Base-by-base conservation (phyloP, 1,284 basidiomycete genomes). In the Puccinia coronata region DNA sequence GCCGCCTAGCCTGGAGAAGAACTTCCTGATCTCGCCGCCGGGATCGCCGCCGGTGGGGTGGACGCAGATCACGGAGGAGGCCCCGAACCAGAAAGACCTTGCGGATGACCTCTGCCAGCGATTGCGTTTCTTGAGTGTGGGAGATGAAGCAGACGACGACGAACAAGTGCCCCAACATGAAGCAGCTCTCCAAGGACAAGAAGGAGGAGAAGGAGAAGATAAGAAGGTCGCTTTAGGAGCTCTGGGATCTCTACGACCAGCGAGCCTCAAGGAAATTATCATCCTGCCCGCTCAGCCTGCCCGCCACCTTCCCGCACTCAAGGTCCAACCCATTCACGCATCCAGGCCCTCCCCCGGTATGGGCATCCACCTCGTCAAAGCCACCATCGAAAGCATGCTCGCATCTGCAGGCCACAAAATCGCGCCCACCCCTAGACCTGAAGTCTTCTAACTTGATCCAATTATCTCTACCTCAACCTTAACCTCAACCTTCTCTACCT, bases 41-140 rank as follows among this genome's bases (percentile, higher is more conserved):
- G 97, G 96, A n/a, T 96, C 94, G 0, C 96, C 97, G 0, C 96
- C 96, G 0, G 92, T 97, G 1, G 96, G 96, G 0, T 99, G 96
- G 96, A 95, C 97, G 85, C 94, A 91, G 41, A 90, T 95, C 82
- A 88, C 88, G 61, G 97, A 99, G 87, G 95, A 96, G 28, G 94
- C 94, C 8, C 96, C 97, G 0, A 99, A 99, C 85, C 86, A 88
- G 8, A 88, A 90, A 5, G 92, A 96, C 5, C 90, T 98, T 47
- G 96, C 96, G 0, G 91, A 93, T 34, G 96, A 99, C 85, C 90
- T 99, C 83, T 93, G 95, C 63, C 86, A 88, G 20, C 94, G 95
- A 11, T 87, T 98, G 51, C 86, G 88, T 74, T 85, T 85, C n/a
- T 84, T 89, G 9, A 86, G 87, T 82, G 82, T 88, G 43, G 84